Percentiles rank a stretch among this genome's conserved stretches.
Conservation (phyloP, 2,329 filamentous ascomycete genomes). For the Chalaropsis ovoidea region DNA sequence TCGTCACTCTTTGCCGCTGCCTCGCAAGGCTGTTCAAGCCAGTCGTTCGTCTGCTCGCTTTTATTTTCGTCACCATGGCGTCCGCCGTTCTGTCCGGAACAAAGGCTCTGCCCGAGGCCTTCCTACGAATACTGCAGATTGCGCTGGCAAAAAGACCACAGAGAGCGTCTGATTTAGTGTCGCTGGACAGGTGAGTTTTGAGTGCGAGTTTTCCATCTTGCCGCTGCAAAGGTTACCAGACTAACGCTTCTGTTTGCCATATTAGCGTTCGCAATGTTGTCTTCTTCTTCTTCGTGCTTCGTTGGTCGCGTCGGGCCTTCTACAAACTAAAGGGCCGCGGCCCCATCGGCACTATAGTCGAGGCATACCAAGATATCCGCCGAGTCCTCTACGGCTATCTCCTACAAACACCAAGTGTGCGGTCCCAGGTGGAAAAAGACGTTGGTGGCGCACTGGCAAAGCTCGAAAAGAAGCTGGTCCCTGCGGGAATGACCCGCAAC, state of each 20-base stretch:
- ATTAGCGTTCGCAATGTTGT: conserved; percentile 70
- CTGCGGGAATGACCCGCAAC: conserved; percentile 61
- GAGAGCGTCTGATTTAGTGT: conserved; percentile 17
- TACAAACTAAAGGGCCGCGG: conserved; percentile 85
- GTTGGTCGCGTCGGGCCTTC: conserved; percentile 68
- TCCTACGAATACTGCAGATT: conserved; percentile 21
- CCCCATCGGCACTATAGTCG: conserved; percentile 63
- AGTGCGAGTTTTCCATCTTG: not conserved
- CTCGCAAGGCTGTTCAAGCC: not conserved
- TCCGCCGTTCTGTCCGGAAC: conserved; percentile 1
- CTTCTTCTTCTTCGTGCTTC: conserved; percentile 78
- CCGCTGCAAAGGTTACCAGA: not conserved
- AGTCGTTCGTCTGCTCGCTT: not conserved
- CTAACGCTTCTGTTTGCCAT: not conserved
- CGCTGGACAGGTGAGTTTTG: conserved; percentile 22
- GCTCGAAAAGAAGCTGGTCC: conserved; percentile 73
- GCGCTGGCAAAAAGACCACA: conserved; percentile 20
- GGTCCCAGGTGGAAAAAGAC: conserved; percentile 73
- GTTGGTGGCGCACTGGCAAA: conserved; percentile 70
- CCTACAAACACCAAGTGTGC: conserved; percentile 75
- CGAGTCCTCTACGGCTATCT: conserved; percentile 75
- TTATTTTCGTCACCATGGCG: conserved; percentile 10
- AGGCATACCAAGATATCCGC: conserved; percentile 62
- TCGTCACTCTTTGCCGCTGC: not conserved
- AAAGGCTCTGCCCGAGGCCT: conserved; percentile 18